A percentile compares a stretch with the other conserved stretches of the same genome.
Evolutionary conservation across 306 rosid species (phyloP).

Genomic region (Prunus mume): DNA sequence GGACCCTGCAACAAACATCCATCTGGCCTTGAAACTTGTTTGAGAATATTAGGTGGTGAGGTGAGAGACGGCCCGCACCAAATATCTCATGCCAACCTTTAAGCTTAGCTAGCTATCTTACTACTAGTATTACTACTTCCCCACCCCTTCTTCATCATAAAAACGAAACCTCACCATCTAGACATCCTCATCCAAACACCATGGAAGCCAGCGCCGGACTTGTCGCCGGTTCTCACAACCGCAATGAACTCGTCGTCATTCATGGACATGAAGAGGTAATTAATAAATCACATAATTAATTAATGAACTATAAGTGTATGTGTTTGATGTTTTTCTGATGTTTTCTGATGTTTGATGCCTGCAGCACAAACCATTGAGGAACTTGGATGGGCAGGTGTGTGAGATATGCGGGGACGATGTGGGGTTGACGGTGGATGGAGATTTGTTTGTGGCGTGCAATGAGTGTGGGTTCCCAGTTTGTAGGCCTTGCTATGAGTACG

Average conservation of each 20-base stretch:
- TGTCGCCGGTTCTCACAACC: constrained; percentile 85
- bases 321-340: background rate
- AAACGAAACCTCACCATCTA: constrained; percentile 19
- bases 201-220: constrained; percentile 86
- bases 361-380: constrained; percentile 93
- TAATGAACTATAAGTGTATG: background rate
- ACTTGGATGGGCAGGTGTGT: constrained; percentile 92
- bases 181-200: background rate
- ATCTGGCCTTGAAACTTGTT: constrained; percentile 17
- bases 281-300: background rate
- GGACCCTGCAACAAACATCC: constrained; percentile 75
- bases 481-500: constrained; percentile 95
- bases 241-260: constrained; percentile 85
- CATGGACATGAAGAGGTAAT: constrained; percentile 83
- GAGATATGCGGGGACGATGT: constrained; percentile 96
- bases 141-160: constrained; percentile 22
- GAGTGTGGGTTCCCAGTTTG: constrained; percentile 97
- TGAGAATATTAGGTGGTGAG: constrained; percentile 18
- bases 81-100: constrained; percentile 7
- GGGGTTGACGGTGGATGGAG: constrained; percentile 89
- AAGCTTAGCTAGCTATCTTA: background rate
- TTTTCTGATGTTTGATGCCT: background rate
- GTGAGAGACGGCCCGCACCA: constrained; percentile 16
- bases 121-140: background rate
- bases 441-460: constrained; percentile 90